A percentile compares a stretch with the other conserved stretches of the same genome.
Conservation (phyloP, 495 filamentous ascomycete species). For the Penicillium maclennaniae region DNA sequence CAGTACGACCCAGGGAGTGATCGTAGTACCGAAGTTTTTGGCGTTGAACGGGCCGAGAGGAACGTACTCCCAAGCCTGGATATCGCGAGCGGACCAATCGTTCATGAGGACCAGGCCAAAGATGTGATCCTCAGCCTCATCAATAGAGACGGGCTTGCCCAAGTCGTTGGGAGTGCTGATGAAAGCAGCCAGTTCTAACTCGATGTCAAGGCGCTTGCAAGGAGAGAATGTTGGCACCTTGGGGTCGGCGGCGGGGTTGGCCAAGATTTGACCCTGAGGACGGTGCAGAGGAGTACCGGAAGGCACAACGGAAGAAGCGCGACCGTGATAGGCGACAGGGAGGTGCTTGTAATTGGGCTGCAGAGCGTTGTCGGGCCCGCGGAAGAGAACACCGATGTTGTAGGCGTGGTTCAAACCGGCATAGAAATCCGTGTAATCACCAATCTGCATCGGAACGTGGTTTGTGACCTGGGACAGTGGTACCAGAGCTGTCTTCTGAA, state of each 20-base stretch:
- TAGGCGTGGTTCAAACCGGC: slow-evolving; percentile 87
- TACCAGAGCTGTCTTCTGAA: slow-evolving; percentile 53
- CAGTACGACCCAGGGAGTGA: slow-evolving; percentile 86
- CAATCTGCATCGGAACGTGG: slow-evolving; percentile 81
- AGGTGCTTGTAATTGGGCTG: slow-evolving; percentile 90
- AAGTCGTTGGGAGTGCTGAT: slow-evolving; percentile 63
- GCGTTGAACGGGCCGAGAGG: slow-evolving; percentile 83
- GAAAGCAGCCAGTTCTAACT: slow-evolving; percentile 85
- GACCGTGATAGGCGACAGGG: slow-evolving; percentile 84
- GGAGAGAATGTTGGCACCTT: slow-evolving; percentile 61
- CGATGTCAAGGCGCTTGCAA: slow-evolving; percentile 71
- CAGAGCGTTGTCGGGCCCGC: slow-evolving; percentile 74
- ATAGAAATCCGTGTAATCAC: slow-evolving; percentile 98
- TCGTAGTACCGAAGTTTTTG: slow-evolving; percentile 91
- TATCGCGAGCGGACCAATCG: slow-evolving; percentile 90
- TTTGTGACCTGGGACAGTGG: slow-evolving; percentile 57
- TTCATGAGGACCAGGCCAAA: slow-evolving; percentile 91
- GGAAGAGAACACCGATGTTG: slow-evolving; percentile 76
- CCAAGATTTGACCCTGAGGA: slow-evolving; percentile 78
- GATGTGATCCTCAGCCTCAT: slow-evolving; percentile 69
- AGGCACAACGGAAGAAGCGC: slow-evolving; percentile 72
- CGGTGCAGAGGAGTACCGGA: slow-evolving; percentile 72
- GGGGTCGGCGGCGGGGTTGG: slow-evolving; percentile 57
- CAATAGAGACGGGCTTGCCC: slow-evolving; percentile 58
- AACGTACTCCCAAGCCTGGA: slow-evolving; percentile 88